Percentiles rank a stretch among this genome's conserved stretches.
phyloP scores from a whole-genome alignment of 2,329 filamentous ascomycete genomes.

The Pestalotiopsis sp. region DNA sequence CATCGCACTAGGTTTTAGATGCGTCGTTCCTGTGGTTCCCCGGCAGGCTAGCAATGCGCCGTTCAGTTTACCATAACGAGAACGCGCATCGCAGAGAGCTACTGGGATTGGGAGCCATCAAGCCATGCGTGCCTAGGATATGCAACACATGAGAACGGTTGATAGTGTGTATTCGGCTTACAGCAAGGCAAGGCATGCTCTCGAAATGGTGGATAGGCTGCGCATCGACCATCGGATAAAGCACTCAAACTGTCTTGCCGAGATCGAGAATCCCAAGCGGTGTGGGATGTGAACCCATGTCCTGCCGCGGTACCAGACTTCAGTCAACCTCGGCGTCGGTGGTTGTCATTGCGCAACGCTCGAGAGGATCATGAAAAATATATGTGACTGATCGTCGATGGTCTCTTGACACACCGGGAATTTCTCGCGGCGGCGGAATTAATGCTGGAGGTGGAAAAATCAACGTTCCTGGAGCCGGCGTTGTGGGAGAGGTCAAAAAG shows the following conservation, averaged over 20 bases:
- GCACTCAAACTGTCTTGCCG: not conserved
- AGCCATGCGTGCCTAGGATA: not conserved
- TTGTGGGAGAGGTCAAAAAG: not conserved
- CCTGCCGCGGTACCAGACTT: not conserved
- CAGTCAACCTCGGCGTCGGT: too few relatives aligned
- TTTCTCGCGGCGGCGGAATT: not conserved
- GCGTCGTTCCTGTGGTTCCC: not conserved
- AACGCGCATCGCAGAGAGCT: not conserved
- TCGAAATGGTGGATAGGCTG: not conserved
- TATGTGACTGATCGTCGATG: not conserved
- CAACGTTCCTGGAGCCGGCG: not conserved
- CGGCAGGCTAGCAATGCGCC: not conserved
- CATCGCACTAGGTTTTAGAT: not conserved
- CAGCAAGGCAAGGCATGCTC: not conserved
- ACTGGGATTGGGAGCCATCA: not conserved
- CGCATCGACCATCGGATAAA: not conserved
- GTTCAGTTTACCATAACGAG: not conserved
- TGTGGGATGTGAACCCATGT: not conserved
- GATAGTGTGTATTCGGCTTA: not conserved
- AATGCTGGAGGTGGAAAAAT: slow-evolving; percentile 12
- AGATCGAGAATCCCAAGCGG: not conserved
- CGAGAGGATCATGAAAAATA: not conserved
- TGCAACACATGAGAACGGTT: not conserved
- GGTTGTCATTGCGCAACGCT: too few relatives aligned
- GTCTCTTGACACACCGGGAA: not conserved